Base-by-base conservation (phyloP, 2,329 filamentous ascomycete species). In the Exophiala alcalophila region DNA sequence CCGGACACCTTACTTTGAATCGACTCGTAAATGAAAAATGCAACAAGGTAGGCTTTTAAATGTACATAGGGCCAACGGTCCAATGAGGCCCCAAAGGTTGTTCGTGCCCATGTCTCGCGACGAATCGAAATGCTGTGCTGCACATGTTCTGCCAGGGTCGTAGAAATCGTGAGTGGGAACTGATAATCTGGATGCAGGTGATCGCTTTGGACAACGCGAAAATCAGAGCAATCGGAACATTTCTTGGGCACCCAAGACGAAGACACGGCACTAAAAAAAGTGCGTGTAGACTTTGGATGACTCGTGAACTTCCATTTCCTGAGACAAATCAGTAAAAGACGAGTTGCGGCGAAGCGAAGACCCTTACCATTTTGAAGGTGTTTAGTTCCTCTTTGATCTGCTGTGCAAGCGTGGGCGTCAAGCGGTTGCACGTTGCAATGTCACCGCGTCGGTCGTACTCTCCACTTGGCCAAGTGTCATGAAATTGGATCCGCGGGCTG, bases 271-370 rank as follows among this genome's bases (percentile, higher is more conserved):
- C 48, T 55, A 98, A 76, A 98, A 97, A 78, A 98, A 98, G 77
- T 98, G 92, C 59, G 92, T 98, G 75, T 98, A 96, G 61, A 96
- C 90, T 73, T 97, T 98, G 56, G 92, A 97, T 65, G 84, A 87
- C 70, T 97, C 92, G 66, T 98, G 92, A 60, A 98, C 92, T 74
- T 97, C 92, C 92, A 98, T 98, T 73, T 98, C 92, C 92, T 97
- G 50, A 26, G 40, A 10, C 11, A 8, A 9, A 57, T 78, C 65
- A 78, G 72, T 50, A 34, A 31, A n/a, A 21, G 24, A 48, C 54
- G 42, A 38, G 40, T 10, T 1, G 31, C 3, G 28, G 1, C 30
- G 21, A 2, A 29, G n/a, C 24, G 11, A 2, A 5, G 15, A 11
- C 14, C 68, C 82, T 50, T 72, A 92, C 88, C 92, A 98, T 98